These are phyloP conservation scores for Coemansia sp. DNA, from an alignment of 371 early-diverging fungal species.

Conservation along the genomic window DNA sequence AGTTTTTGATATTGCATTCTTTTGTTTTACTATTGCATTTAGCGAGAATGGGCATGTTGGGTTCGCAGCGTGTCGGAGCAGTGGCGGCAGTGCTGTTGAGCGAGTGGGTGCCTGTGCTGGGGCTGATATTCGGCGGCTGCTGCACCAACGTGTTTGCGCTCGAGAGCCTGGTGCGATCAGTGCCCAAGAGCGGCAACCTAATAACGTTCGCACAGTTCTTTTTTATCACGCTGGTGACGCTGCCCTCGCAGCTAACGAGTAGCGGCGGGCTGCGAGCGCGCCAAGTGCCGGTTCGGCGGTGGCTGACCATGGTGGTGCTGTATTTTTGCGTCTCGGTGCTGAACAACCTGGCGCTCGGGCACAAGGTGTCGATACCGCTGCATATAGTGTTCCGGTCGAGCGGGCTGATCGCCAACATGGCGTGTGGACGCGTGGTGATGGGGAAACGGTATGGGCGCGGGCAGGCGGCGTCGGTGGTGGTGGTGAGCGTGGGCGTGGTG, in stretches of 20 bases:
- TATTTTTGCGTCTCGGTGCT: slow-evolving; percentile 77
- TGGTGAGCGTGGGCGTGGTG: slow-evolving; percentile 80
- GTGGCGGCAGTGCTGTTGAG: slow-evolving; percentile 37
- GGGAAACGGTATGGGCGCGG: slow-evolving; percentile 61
- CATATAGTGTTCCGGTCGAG: slow-evolving; percentile 90
- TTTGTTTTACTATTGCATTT: too few relatives aligned
- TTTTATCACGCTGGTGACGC: slow-evolving; percentile 73
- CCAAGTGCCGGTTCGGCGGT: slow-evolving; percentile 67
- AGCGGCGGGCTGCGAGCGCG: slow-evolving; percentile 58
- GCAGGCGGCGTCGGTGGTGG: slow-evolving; percentile 65
- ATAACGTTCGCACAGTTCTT: slow-evolving; percentile 86
- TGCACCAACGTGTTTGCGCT: slow-evolving; percentile 87
- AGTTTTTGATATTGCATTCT: too few relatives aligned
- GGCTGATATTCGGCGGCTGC: slow-evolving; percentile 85
- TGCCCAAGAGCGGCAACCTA: slow-evolving; percentile 76
- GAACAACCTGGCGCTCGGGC: slow-evolving; percentile 82
- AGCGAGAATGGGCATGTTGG: too few relatives aligned
- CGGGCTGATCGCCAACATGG: slow-evolving; percentile 81
- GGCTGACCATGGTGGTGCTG: slow-evolving; percentile 74
- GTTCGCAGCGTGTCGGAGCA: not conserved
- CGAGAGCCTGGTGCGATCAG: slow-evolving; percentile 63
- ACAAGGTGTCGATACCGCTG: slow-evolving; percentile 77
- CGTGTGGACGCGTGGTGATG: slow-evolving; percentile 70
- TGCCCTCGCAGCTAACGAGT: slow-evolving; percentile 56
- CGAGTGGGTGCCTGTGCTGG: slow-evolving; percentile 59